A percentile compares a stretch with the other conserved stretches of the same genome.
Conservation (phyloP, 805 yeast genomes). For the Clavispora santaluciae region DNA sequence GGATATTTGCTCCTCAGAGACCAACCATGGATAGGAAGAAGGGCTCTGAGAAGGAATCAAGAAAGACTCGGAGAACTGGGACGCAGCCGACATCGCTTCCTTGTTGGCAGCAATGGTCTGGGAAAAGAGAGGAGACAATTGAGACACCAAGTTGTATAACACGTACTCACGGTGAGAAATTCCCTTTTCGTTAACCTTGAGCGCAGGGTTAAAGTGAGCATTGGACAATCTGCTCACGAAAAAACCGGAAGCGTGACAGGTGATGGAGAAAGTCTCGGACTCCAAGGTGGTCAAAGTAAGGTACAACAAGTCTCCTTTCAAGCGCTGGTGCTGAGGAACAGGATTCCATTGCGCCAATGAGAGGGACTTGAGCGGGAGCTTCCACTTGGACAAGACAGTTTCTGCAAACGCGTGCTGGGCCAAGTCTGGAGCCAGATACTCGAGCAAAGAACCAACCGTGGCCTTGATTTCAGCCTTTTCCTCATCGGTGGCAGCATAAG, state of each 20-base stretch:
- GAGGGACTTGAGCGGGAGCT: constrained; percentile 52
- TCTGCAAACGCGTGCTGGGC: constrained; percentile 25
- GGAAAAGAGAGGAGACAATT: constrained; percentile 61
- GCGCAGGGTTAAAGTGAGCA: constrained; percentile 64
- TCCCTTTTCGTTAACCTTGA: constrained; percentile 38
- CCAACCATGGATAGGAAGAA: constrained; percentile 76
- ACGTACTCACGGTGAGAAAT: constrained; percentile 39
- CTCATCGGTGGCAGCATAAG: constrained; percentile 22
- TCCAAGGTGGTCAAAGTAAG: constrained; percentile 74
- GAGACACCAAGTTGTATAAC: constrained; percentile 54
- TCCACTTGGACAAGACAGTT: constrained; percentile 22
- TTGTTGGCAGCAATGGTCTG: constrained; percentile 51
- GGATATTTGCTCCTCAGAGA: constrained; percentile 20
- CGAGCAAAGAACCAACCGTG: constrained; percentile 6
- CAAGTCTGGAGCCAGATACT: constrained; percentile 8
- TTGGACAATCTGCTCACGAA: constrained; percentile 67
- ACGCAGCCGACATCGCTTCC: constrained; percentile 32
- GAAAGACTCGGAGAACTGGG: constrained; percentile 49
- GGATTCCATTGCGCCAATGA: constrained; percentile 82
- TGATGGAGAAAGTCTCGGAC: constrained; percentile 71
- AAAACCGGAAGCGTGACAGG: constrained; percentile 77
- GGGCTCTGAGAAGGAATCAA: constrained; percentile 57
- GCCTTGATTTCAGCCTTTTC: constrained; percentile 21
- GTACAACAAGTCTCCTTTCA: constrained; percentile 77
- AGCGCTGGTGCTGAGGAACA: constrained; percentile 56